Evolutionary conservation across 352 stramenopile species (phyloP).

Genomic region (Phytophthora macrochlamydospora): DNA sequence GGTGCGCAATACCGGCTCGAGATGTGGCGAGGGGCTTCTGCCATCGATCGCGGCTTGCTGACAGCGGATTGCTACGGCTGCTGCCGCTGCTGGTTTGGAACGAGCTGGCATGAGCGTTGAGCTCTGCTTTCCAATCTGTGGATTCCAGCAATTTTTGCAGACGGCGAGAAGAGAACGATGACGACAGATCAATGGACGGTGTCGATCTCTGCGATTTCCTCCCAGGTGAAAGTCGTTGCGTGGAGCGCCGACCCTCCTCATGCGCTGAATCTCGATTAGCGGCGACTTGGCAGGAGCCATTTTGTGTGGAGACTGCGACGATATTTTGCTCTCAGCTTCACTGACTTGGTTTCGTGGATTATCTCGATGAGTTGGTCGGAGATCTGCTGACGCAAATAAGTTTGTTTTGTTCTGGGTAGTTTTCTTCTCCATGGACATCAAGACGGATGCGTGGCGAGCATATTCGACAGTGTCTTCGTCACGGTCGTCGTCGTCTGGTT

Average conservation of each 20-base stretch:
- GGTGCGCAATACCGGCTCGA: slow-evolving; percentile 1
- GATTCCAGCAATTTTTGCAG: slow-evolving; percentile 71
- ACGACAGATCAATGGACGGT: slow-evolving; percentile 17
- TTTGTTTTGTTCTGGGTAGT: not conserved
- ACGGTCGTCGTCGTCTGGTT: slow-evolving; percentile 16
- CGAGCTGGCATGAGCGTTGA: slow-evolving; percentile 17
- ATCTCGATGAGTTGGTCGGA: slow-evolving; percentile 1
- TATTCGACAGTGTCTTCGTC: slow-evolving; percentile 15
- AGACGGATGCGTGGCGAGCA: not conserved
- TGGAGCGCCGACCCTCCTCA: not conserved
- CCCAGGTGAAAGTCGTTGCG: not conserved
- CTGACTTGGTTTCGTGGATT: slow-evolving; percentile 8
- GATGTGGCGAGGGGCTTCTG: not conserved
- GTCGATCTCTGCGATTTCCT: not conserved
- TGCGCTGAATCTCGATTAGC: slow-evolving; percentile 7
- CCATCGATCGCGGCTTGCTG: not conserved
- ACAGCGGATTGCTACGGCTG: not conserved
- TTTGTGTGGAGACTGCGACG: slow-evolving; percentile 1
- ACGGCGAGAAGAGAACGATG: slow-evolving; percentile 45
- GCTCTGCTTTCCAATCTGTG: slow-evolving; percentile 62
- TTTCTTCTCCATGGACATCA: not conserved
- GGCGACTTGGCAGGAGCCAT: slow-evolving; percentile 18
- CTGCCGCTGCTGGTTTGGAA: not conserved
- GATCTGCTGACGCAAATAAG: not conserved
- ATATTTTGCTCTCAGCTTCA: not conserved